phyloP scores from a whole-genome alignment of 495 filamentous ascomycete species.

The Terfezia claveryi region DNA sequence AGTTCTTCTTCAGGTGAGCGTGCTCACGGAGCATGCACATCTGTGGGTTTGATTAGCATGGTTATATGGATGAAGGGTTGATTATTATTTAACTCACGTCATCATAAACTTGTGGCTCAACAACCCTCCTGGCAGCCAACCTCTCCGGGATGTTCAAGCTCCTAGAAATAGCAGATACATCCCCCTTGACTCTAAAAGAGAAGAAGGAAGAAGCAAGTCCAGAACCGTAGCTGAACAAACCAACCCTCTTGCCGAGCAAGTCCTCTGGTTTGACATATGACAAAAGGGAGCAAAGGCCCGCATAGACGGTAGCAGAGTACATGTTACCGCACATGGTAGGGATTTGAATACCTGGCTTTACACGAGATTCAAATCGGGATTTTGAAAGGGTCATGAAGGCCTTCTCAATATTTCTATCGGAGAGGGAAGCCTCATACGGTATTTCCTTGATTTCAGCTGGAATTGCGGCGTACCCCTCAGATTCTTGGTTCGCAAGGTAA shows the following conservation, averaged over 20 bases:
- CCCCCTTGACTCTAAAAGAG: conserved; percentile 62
- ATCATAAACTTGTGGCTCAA: conserved; percentile 72
- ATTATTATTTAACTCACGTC: conserved; percentile 31
- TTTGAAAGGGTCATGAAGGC: conserved; percentile 86
- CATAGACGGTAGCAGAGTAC: conserved; percentile 93
- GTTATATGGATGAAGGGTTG: not conserved
- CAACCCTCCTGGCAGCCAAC: conserved; percentile 44
- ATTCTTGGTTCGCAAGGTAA: conserved; percentile 56
- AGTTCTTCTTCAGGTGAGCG: conserved; percentile 84
- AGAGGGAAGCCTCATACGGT: conserved; percentile 64
- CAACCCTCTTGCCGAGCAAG: conserved; percentile 68
- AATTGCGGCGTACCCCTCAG: conserved; percentile 64
- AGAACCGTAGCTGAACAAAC: conserved; percentile 84
- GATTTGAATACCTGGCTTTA: conserved; percentile 63
- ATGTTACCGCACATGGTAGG: conserved; percentile 96
- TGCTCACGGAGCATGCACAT: conserved; percentile 88
- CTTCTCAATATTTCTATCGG: conserved; percentile 92
- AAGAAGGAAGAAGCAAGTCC: conserved; percentile 80
- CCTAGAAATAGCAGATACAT: conserved; percentile 51
- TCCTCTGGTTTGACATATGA: conserved; percentile 42
- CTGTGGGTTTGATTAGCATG: conserved; percentile 22
- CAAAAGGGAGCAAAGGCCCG: conserved; percentile 56
- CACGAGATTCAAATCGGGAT: conserved; percentile 81
- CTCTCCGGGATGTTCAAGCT: conserved; percentile 60
- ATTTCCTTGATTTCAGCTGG: conserved; percentile 67